Base-by-base conservation (phyloP, 257 asterid species). In the Petunia secreta region DNA sequence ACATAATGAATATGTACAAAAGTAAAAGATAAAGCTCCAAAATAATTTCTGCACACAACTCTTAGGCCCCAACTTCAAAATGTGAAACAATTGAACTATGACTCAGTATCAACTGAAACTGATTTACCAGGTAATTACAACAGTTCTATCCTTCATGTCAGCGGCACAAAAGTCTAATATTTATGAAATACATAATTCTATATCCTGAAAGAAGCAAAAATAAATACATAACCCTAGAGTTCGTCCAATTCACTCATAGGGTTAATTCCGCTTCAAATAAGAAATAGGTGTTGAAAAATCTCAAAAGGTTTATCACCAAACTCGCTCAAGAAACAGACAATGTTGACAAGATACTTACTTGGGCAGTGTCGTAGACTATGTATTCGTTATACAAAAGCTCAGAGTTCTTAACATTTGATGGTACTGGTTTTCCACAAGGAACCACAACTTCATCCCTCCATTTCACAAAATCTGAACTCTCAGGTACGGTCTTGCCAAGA, bases 341-440 rank as follows among this genome's bases (percentile, higher is more conserved):
- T 67, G 55, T 67, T 73, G 43, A 73, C 39, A 9, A 63, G 52
- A n/a, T 16, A 79, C 97, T 91, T 88, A 92, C 99, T 85, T 96
- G 99, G 79, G 97, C 91, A 59, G 94, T 79, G 75, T 91, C 85
- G 25, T 96, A 96, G 85, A 96, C 99, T 37, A 96, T 96, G 80
- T 92, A 96, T 80, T 94, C 99, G 71, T 96, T 96, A 58, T 96
- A 96, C 96, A 89, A 83, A 69, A 96, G 99, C 88, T 88, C 97
- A 0, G 99, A 91, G 46, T 92, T 81, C 89, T 85, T 88, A 79
- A 91, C 90, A 65, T 87, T 87, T 10, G 97, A 92, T 53, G 91
- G 75, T 50, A 94, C 95, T 8, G 98, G 95, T 85, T 87, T 94
- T 80, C 98, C 98, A 87, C 97, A 91, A 3, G 99, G 98, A 55